Percentiles rank a stretch among this genome's conserved stretches.
Evolutionary conservation across 345 rosid genomes (phyloP).

Genomic region (Mercurialis annua): DNA sequence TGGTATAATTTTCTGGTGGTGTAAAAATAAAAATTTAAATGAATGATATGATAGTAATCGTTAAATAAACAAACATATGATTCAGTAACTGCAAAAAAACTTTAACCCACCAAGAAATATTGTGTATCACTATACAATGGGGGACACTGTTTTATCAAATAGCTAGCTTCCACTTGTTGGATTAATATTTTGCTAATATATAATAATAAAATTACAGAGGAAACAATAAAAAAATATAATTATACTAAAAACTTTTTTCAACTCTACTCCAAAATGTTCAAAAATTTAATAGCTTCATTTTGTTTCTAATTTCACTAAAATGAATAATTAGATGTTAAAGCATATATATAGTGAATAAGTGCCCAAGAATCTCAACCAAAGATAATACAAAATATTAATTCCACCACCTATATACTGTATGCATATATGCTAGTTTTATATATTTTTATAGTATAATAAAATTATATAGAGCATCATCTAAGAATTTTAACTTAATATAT

Average conservation of each 20-base stretch:
- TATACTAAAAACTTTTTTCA: not conserved
- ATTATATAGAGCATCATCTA: no score
- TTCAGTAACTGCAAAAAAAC: no score
- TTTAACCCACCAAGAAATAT: no score
- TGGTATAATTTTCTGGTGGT: no score
- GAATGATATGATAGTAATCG: no score
- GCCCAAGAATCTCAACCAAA: not conserved
- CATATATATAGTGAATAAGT: not conserved
- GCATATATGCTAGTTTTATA: not conserved
- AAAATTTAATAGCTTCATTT: not conserved
- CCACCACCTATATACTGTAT: not conserved
- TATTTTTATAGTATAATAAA: not conserved
- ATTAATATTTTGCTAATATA: conserved; percentile 1
- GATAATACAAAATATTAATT: not conserved
- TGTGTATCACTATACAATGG: conserved; percentile 2
- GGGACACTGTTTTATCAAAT: conserved; percentile 31
- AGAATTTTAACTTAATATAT: no score
- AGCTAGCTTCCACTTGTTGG: conserved; percentile 23
- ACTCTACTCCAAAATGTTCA: not conserved
- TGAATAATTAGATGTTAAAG: not conserved
- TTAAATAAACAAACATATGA: no score
- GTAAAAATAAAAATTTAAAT: no score
- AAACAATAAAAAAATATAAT: no score
- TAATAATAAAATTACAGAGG: no score
- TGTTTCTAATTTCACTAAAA: not conserved